Percentiles rank a stretch among this genome's conserved stretches.
Evolutionary conservation across 208 protist species (phyloP).

Genomic region (Tritrichomonas musculus): DNA sequence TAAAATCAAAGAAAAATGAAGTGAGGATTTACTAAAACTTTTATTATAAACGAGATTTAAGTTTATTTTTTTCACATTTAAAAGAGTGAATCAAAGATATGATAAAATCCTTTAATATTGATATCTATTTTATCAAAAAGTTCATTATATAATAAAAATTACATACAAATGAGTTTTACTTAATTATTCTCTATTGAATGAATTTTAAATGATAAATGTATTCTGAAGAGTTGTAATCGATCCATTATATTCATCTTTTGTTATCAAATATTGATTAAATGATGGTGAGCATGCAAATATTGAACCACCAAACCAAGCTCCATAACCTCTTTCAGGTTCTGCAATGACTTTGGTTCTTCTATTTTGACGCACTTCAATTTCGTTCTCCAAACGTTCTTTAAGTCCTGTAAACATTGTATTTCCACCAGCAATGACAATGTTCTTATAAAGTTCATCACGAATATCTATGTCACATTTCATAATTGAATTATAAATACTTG

Average conservation of each 20-base stretch:
- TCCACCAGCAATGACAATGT: conserved; percentile 56
- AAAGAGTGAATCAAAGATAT: too few relatives aligned
- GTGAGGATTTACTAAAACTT: too few relatives aligned
- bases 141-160: too few relatives aligned
- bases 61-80: too few relatives aligned
- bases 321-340: conserved; percentile 66
- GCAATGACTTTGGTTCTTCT: conserved; percentile 55
- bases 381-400: conserved; percentile 80
- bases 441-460: conserved; percentile 54
- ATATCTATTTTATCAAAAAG: too few relatives aligned
- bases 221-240: too few relatives aligned
- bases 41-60: too few relatives aligned
- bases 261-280: conserved; percentile 85
- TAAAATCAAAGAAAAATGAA: too few relatives aligned
- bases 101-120: too few relatives aligned
- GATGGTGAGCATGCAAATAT: conserved; percentile 81
- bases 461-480: conserved; percentile 65
- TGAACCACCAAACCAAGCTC: conserved; percentile 84
- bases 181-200: too few relatives aligned
- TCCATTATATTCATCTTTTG: conserved; percentile 77
- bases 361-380: conserved; percentile 46
- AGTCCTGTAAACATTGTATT: conserved; percentile 69
- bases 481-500: conserved; percentile 56
- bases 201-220: too few relatives aligned
- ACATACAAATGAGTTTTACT: too few relatives aligned